Percentiles rank a stretch among this genome's conserved stretches.
Evolutionary conservation across 2,329 filamentous ascomycete genomes (phyloP).

Genomic region (Ploettnerulaceae sp.): DNA sequence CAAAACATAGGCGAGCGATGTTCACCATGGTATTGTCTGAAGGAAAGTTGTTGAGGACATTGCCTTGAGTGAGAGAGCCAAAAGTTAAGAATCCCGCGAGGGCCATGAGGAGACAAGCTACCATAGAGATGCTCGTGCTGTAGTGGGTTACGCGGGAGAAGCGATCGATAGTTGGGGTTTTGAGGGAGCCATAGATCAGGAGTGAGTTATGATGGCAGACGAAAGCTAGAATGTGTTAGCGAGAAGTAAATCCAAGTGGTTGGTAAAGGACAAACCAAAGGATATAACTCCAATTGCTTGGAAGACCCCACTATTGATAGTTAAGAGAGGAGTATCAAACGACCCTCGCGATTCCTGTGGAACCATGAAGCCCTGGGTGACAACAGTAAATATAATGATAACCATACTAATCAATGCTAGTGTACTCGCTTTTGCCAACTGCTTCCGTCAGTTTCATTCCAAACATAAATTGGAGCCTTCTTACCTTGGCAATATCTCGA

Average conservation of each 20-base stretch:
- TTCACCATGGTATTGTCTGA: slow-evolving; percentile 89
- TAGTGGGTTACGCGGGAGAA: slow-evolving; percentile 92
- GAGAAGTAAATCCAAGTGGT: not conserved
- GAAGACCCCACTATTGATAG: slow-evolving; percentile 84
- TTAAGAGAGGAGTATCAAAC: slow-evolving; percentile 63
- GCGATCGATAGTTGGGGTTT: slow-evolving; percentile 90
- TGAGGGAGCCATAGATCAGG: slow-evolving; percentile 92
- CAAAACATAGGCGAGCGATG: slow-evolving; percentile 89
- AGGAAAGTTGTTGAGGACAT: slow-evolving; percentile 97
- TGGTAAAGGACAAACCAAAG: slow-evolving; percentile 59
- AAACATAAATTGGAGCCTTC: slow-evolving; percentile 20
- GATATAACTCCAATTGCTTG: slow-evolving; percentile 97
- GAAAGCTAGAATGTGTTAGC: slow-evolving; percentile 47
- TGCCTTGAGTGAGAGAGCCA: slow-evolving; percentile 85
- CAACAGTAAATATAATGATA: slow-evolving; percentile 80
- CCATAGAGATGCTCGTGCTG: slow-evolving; percentile 81
- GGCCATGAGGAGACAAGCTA: slow-evolving; percentile 87
- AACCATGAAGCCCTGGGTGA: slow-evolving; percentile 75
- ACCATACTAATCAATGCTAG: slow-evolving; percentile 90
- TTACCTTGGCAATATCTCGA: slow-evolving; percentile 91
- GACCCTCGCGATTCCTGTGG: slow-evolving; percentile 67
- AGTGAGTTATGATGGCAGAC: slow-evolving; percentile 91
- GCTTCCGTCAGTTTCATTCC: slow-evolving; percentile 20
- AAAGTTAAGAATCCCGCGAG: slow-evolving; percentile 89
- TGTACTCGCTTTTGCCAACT: slow-evolving; percentile 94